Percentiles rank a stretch among this genome's conserved stretches.
These are phyloP conservation scores for Magnaporthiopsis incrustans DNA, from an alignment of 2,329 filamentous ascomycete genomes.

Conservation along the genomic window DNA sequence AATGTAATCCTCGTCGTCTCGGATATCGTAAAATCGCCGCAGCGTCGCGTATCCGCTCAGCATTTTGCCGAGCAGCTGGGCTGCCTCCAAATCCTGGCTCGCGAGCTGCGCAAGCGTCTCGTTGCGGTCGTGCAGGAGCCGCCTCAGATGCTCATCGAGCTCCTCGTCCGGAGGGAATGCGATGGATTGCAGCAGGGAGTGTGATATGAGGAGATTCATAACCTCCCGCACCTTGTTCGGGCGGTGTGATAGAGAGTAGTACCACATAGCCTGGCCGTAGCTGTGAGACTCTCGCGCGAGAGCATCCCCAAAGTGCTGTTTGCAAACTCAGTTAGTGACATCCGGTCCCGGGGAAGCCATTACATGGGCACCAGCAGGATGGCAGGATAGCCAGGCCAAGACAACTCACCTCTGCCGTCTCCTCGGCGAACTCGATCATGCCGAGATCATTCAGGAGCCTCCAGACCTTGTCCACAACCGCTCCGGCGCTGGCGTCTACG, in stretches of 20 bases:
- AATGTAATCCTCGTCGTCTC: constrained; percentile 48
- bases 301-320: constrained; percentile 78
- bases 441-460: constrained; percentile 68
- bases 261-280: constrained; percentile 82
- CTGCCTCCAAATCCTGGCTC: constrained; percentile 69
- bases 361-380: not conserved
- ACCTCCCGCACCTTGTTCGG: constrained; percentile 74
- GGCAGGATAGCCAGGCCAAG: constrained; percentile 10
- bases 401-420: constrained; percentile 67
- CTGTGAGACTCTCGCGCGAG: constrained; percentile 64
- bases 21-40: constrained; percentile 81
- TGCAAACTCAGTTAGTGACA: not conserved
- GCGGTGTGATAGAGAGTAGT: constrained; percentile 80
- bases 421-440: constrained; percentile 69
- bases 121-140: constrained; percentile 64
- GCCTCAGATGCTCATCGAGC: constrained; percentile 63
- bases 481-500: constrained; percentile 56
- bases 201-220: constrained; percentile 77
- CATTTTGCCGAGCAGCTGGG: constrained; percentile 73
- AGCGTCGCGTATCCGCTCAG: constrained; percentile 89
- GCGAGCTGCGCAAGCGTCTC: constrained; percentile 64
- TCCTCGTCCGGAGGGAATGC: constrained; percentile 65
- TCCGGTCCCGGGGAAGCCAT: not conserved
- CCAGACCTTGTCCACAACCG: constrained; percentile 75
- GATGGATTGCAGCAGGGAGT: constrained; percentile 77